Base-by-base conservation (phyloP, 371 early-diverging fungal species). In the Rhizopus stolonifer region DNA sequence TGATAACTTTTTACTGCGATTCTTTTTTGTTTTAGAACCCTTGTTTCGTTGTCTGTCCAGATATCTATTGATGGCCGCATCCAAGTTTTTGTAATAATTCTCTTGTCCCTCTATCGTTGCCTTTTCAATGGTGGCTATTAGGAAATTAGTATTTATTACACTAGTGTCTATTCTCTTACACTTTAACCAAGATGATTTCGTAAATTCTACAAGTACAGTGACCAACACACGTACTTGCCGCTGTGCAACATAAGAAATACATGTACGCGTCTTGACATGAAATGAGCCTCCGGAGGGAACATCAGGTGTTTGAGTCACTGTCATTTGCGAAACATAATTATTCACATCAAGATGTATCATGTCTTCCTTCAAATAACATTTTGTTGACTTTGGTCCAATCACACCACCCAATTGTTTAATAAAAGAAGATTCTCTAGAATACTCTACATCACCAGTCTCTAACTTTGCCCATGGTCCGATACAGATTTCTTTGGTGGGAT, bases 201-300 rank as follows among this genome's bases (percentile, higher is more conserved):
- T 72, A 60, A 90, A 91, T 33, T 87, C 90, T 2, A 90, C 75
- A 1, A 69, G 67, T 19, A 80, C 85, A 10, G 87, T 85, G 47
- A 89, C 86, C 9, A 79, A 64, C 36, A 90, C 70, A 25, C 80
- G 82, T 24, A 84, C 70, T 49, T 70, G 61, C 11, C 75, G 74
- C 18, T 77, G 70, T 3, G 77, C 79, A 10, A 85, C 82, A 83
- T 87, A 90, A 39, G 90, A 85, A 17, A 95, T 70, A 65, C 95
- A 95, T 14, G 84, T 85, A 8, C 87, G 70, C 31, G 86, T 86
- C 49, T 85, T 83, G 17, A 88, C 79, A 9, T 65, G 67, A 58
- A 95, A 95, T n/a, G 84, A 71, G 19, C 83, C 79, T 19, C 92
- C 92, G 6, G 90, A 90, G 15, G 95, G 94, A 0, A 95, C 81